Percentiles rank a stretch among this genome's conserved stretches.
Conservation (phyloP, 164 flowering plant genomes). For the Vitis labrusca region DNA sequence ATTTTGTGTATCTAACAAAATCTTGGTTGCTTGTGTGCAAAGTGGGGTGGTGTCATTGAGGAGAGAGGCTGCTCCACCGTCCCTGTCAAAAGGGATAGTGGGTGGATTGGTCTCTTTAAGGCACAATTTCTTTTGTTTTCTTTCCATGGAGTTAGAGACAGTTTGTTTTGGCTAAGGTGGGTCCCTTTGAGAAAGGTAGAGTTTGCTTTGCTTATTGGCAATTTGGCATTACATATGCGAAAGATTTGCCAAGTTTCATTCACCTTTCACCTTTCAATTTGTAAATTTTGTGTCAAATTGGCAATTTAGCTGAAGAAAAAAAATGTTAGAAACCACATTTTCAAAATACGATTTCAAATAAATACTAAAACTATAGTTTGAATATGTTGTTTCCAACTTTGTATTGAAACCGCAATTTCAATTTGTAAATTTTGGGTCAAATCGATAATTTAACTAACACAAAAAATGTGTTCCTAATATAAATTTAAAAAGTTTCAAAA, state of each 20-base stretch:
- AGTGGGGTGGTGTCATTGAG: slow-evolving; percentile 15
- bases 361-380: too few relatives aligned
- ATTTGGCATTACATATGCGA: not conserved
- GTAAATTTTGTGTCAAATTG: not conserved
- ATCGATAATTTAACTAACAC: too few relatives aligned
- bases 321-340: too few relatives aligned
- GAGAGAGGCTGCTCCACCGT: slow-evolving; percentile 1
- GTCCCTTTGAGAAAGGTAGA: slow-evolving; percentile 5
- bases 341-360: too few relatives aligned
- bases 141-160: not conserved
- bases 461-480: too few relatives aligned
- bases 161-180: slow-evolving; percentile 20
- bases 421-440: too few relatives aligned
- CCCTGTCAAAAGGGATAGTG: not conserved
- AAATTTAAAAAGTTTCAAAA: too few relatives aligned
- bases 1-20: slow-evolving; percentile 21
- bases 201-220: not conserved
- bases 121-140: slow-evolving; percentile 8
- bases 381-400: too few relatives aligned
- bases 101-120: slow-evolving; percentile 5
- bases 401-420: too few relatives aligned
- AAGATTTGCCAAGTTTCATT: not conserved
- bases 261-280: not conserved
- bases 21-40: slow-evolving; percentile 9
- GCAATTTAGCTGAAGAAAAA: too few relatives aligned